These are phyloP conservation scores for Amaranthus cruentus DNA, from an alignment of 148 eudicot species.

Conservation along the genomic window DNA sequence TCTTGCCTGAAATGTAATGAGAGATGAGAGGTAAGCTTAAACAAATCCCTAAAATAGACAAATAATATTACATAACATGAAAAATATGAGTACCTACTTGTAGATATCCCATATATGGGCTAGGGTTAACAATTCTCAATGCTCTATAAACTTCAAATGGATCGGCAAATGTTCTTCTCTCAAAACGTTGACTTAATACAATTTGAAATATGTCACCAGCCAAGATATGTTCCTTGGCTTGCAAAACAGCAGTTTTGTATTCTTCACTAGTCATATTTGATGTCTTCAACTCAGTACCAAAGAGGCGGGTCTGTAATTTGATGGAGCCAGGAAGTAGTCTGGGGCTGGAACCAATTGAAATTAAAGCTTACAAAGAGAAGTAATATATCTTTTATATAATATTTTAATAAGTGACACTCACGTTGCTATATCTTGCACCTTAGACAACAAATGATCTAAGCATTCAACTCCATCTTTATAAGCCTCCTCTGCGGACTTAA, in stretches of 20 bases:
- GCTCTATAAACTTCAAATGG: slow-evolving; percentile 99
- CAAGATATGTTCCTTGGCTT: slow-evolving; percentile 93
- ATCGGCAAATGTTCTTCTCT: slow-evolving; percentile 93
- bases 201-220: slow-evolving; percentile 99
- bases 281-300: slow-evolving; percentile 63
- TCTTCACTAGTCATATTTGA: slow-evolving; percentile 81
- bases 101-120: slow-evolving; percentile 96
- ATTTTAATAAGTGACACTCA: slow-evolving; percentile 34
- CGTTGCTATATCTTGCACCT: slow-evolving; percentile 77
- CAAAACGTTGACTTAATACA: slow-evolving; percentile 95
- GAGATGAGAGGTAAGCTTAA: slow-evolving; percentile 5
- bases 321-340: slow-evolving; percentile 78
- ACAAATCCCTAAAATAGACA: not conserved
- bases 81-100: slow-evolving; percentile 43
- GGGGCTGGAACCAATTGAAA: slow-evolving; percentile 53
- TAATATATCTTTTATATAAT: slow-evolving; percentile 8
- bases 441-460: slow-evolving; percentile 59
- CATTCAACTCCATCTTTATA: slow-evolving; percentile 62
- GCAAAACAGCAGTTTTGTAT: slow-evolving; percentile 73
- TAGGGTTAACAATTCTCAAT: slow-evolving; percentile 94
- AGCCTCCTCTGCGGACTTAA: slow-evolving; percentile 77
- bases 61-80: not conserved
- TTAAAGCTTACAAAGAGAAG: slow-evolving; percentile 6
- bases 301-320: slow-evolving; percentile 58
- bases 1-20: slow-evolving; percentile 61